Evolutionary conservation across 768 basidiomycete genomes (phyloP).

Genomic region (Podaxis pistillaris): DNA sequence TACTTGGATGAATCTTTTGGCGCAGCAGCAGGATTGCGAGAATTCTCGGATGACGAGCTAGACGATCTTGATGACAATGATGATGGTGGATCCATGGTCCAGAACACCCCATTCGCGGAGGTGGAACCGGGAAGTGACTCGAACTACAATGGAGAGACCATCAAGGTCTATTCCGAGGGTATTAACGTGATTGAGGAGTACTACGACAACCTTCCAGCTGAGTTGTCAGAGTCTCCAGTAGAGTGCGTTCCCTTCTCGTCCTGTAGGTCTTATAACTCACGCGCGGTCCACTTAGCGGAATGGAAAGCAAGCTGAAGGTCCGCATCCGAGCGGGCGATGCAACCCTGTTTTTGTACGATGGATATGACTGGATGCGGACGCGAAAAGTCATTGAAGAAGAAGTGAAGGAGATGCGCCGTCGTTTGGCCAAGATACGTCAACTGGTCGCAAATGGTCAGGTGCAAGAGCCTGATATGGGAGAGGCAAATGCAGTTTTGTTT

Average conservation of each 20-base stretch:
- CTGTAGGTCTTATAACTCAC: neutral
- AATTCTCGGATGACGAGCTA: conserved; percentile 68
- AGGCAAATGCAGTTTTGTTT: conserved; percentile 77
- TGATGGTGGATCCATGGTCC: conserved; percentile 15
- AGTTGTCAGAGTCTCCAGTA: conserved; percentile 40
- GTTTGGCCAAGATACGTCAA: conserved; percentile 86
- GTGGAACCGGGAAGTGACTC: conserved; percentile 47
- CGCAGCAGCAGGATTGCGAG: conserved; percentile 71
- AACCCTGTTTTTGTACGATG: conserved; percentile 79
- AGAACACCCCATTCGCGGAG: conserved; percentile 24
- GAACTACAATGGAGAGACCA: conserved; percentile 78
- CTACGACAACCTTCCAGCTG: conserved; percentile 64
- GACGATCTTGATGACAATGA: conserved; percentile 61
- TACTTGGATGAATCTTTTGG: conserved; percentile 86
- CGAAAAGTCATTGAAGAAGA: conserved; percentile 86
- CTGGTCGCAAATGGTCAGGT: conserved; percentile 88
- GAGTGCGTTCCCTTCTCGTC: conserved; percentile 39
- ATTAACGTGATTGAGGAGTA: conserved; percentile 74
- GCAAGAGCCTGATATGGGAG: conserved; percentile 73
- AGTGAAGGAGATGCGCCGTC: conserved; percentile 82
- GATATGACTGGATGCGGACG: conserved; percentile 91
- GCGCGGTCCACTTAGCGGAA: conserved; percentile 20
- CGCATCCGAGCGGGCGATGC: conserved; percentile 62
- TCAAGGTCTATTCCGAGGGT: conserved; percentile 65
- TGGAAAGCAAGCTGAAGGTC: conserved; percentile 43